Base-by-base conservation (phyloP, 2,329 filamentous ascomycete species). In the Bimuria novae-zelandiae region DNA sequence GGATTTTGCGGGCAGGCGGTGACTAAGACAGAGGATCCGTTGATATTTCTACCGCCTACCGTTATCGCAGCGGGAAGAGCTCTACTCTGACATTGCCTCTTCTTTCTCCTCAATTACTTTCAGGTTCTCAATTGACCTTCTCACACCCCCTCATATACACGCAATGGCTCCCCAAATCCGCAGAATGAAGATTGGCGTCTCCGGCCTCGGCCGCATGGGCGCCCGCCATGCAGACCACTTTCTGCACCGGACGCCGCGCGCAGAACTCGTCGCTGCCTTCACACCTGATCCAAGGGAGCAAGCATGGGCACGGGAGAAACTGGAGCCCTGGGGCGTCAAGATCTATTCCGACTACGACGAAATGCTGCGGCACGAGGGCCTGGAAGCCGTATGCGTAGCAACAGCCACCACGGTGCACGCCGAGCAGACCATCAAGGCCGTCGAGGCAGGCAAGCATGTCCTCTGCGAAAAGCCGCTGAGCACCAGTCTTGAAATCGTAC, bases 391-490 rank as follows among this genome's bases (percentile, higher is more conserved):
- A 2, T 77, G 84, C 19, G 73, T 85, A 23, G 79, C 81, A 1
- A 80, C 77, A 0, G 82, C 81, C 11, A 81, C 81, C 0, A 82
- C 77, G 1, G 79, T 80, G 11, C 84, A 86, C 59, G 82, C 82
- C 0, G 75, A 82, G 57, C 80, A 86, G 58, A 77, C 82, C 1
- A 81, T 84, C 62, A 77, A 80, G 59, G 82, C 82, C 10, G 84
- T 86, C 46, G 67, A 81, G 45, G 75, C 75, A 7, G 76, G 79
- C 37, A 76, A 80, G 59, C 83, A 86, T 60, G 82, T 85, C 0
- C 69, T 85, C 14, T 84, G 82, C 60, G 83, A 86, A 74, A 85
- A 85, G 74, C 83, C 83, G 1, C 64, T 84, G 27, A 81, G 79
- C 37, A 88, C 84, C 0, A 82, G 77, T 51, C 75, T 85, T 14